Evolutionary conservation across 345 rosid genomes (phyloP).

Genomic region (sweet orange (Citrus sinensis)): DVS_A1.0 CM039162.1:4196001-4196500

Average conservation of each 20-base stretch:
- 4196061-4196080: background rate
- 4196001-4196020: background rate
- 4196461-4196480: background rate
- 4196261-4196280: background rate
- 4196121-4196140: background rate
- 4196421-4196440: background rate
- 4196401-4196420: background rate
- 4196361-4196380: background rate
- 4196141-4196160: background rate
- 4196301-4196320: background rate
- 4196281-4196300: background rate
- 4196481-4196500: background rate
- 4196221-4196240: background rate
- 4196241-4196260: background rate
- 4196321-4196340: background rate
- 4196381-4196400: background rate
- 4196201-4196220: background rate
- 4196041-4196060: background rate
- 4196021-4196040: no score
- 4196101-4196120: background rate
- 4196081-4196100: background rate
- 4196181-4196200: background rate
- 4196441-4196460: background rate
- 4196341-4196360: background rate
- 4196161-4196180: no score